These are phyloP conservation scores for Metschnikowia reukaufii DNA, from an alignment of 805 yeast genomes.

Conservation along the genomic window DNA sequence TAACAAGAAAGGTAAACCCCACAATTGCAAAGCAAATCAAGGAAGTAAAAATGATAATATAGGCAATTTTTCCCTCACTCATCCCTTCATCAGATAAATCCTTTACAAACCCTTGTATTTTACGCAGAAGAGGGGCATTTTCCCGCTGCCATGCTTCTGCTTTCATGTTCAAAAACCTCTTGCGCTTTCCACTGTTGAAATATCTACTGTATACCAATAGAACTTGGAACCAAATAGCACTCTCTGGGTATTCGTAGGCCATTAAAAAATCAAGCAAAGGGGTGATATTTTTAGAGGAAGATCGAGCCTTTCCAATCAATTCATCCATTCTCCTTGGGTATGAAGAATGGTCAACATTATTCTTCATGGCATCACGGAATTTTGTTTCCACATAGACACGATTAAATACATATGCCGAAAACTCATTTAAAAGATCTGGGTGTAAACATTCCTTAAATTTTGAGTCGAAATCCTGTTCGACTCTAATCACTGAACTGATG, in stretches of 20 bases:
- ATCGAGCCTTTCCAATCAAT: background rate
- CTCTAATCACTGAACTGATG: background rate
- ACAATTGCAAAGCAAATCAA: too few relatives aligned
- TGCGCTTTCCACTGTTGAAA: background rate
- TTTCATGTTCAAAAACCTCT: background rate
- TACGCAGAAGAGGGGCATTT: background rate
- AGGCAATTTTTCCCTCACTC: too few relatives aligned
- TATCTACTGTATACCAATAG: background rate
- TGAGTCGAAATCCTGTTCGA: background rate
- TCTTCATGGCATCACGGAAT: background rate
- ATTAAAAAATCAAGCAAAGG: background rate
- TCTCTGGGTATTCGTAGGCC: background rate
- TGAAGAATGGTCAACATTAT: background rate
- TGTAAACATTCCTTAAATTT: conserved; percentile 1
- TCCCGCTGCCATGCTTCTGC: background rate
- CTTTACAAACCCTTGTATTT: background rate
- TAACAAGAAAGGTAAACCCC: too few relatives aligned
- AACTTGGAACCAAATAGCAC: background rate
- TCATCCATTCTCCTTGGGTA: background rate
- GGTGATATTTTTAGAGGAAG: background rate
- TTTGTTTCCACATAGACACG: background rate
- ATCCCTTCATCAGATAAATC: background rate
- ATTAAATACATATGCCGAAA: background rate
- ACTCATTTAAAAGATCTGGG: background rate
- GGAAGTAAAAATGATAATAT: too few relatives aligned